A percentile compares a stretch with the other conserved stretches of the same genome.
phyloP scores from a whole-genome alignment of 1,284 basidiomycete genomes.

The Exobasidium rhododendri region DNA sequence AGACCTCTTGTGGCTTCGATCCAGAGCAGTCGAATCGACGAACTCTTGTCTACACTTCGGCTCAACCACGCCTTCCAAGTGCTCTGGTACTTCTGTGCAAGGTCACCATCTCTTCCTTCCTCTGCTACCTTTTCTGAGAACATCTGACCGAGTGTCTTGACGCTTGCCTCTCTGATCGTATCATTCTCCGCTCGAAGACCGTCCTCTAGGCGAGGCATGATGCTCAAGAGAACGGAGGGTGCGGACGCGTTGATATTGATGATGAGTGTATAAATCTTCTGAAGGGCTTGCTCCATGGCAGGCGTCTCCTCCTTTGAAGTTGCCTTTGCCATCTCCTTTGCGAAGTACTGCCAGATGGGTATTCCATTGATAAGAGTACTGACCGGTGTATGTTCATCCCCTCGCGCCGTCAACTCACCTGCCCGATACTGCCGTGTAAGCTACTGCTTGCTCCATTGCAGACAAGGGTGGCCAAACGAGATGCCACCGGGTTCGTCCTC shows the following conservation, averaged over 20 bases:
- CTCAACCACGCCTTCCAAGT: conserved; percentile 84
- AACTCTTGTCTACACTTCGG: conserved; percentile 73
- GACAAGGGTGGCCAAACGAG: conserved; percentile 80
- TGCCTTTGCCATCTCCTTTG: conserved; percentile 52
- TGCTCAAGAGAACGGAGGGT: conserved; percentile 77
- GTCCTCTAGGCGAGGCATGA: conserved; percentile 88
- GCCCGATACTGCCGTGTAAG: not conserved
- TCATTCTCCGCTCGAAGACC: conserved; percentile 77
- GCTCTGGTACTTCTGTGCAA: conserved; percentile 73
- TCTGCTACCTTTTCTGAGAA: conserved; percentile 60
- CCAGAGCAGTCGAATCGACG: conserved; percentile 72
- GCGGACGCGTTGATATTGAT: conserved; percentile 76
- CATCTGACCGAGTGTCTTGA: conserved; percentile 82
- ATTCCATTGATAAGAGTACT: conserved; percentile 51
- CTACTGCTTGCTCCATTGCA: conserved; percentile 59
- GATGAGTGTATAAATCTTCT: conserved; percentile 68
- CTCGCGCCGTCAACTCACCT: conserved; percentile 51
- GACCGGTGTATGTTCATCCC: conserved; percentile 81
- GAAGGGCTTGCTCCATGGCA: conserved; percentile 53
- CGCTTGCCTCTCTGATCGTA: conserved; percentile 72
- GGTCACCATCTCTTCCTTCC: conserved; percentile 39
- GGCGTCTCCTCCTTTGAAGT: conserved; percentile 48
- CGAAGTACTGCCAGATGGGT: conserved; percentile 58
- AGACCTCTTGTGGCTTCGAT: conserved; percentile 68
- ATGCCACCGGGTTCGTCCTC: conserved; percentile 60